phyloP scores from a whole-genome alignment of 192 early-diverging fungal species.

The Linnemannia elongata region DNA sequence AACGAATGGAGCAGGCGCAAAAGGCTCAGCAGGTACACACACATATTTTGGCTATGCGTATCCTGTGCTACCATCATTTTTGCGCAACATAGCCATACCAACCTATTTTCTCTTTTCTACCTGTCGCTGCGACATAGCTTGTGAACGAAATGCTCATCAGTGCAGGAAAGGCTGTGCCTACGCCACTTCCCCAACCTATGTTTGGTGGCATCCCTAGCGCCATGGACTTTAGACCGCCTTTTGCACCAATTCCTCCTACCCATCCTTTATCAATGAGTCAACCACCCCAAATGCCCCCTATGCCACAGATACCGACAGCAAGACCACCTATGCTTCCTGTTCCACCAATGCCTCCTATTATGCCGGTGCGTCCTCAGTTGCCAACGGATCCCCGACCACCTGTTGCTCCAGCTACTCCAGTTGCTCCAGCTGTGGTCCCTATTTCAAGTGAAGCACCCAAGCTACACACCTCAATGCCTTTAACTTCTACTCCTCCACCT shows the following conservation, averaged over 20 bases:
- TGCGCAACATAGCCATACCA: neutral
- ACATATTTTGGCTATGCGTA: neutral
- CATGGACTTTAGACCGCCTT: neutral
- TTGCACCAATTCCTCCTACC: neutral
- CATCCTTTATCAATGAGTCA: neutral
- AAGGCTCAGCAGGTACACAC: conserved; percentile 34
- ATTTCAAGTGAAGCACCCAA: neutral
- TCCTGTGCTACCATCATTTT: neutral
- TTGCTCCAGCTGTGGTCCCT: neutral
- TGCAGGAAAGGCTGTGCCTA: conserved; percentile 11
- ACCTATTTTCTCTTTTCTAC: neutral
- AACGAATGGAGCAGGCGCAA: conserved; percentile 44
- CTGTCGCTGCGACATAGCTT: neutral
- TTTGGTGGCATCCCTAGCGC: neutral
- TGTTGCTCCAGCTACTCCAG: neutral
- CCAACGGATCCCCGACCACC: neutral
- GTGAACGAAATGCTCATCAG: conserved; percentile 34
- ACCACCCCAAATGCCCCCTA: neutral
- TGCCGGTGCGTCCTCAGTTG: neutral
- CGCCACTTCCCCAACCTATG: neutral
- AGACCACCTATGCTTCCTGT: conserved; percentile 2
- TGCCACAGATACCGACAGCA: neutral
- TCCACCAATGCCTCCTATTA: neutral
- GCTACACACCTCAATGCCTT: neutral
- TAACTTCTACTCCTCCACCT: neutral